These are phyloP conservation scores for Neurospora sp. DNA, from an alignment of 495 filamentous ascomycete species.

Conservation along the genomic window DNA sequence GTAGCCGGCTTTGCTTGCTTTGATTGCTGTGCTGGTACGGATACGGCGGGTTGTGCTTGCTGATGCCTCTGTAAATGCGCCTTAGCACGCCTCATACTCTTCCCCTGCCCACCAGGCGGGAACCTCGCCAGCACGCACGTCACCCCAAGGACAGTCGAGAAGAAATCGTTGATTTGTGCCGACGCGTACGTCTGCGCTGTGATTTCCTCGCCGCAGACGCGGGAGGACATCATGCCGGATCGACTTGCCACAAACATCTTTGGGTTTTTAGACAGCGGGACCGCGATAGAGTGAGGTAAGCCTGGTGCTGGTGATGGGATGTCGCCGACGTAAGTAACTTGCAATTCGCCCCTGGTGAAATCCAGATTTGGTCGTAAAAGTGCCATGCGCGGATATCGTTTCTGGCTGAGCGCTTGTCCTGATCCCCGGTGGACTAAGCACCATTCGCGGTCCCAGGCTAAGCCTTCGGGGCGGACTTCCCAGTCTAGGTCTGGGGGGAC, in stretches of 20 bases:
- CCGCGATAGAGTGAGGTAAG: constrained; percentile 39
- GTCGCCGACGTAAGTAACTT: constrained; percentile 43
- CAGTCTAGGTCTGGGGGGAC: constrained; percentile 55
- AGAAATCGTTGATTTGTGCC: constrained; percentile 55
- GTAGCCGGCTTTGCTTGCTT: too few species aligned
- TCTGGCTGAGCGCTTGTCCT: constrained; percentile 67
- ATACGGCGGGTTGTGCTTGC: not conserved
- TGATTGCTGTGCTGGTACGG: too few species aligned
- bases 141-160: constrained; percentile 60
- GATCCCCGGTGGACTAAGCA: constrained; percentile 79
- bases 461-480: constrained; percentile 66
- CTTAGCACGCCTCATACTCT: constrained; percentile 53
- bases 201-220: constrained; percentile 72
- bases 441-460: constrained; percentile 93
- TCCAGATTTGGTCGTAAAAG: constrained; percentile 63
- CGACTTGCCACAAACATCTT: constrained; percentile 9
- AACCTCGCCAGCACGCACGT: constrained; percentile 75
- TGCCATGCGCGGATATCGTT: constrained; percentile 73
- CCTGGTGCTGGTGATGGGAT: constrained; percentile 2
- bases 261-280: constrained; percentile 54
- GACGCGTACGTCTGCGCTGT: constrained; percentile 56
- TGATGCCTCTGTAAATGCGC: constrained; percentile 49
- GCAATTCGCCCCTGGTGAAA: constrained; percentile 37
- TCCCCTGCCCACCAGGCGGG: constrained; percentile 46
- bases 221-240: constrained; percentile 31